These are phyloP conservation scores for Chlorencoelia australis DNA, from an alignment of 2,329 filamentous ascomycete genomes.

Conservation along the genomic window DNA sequence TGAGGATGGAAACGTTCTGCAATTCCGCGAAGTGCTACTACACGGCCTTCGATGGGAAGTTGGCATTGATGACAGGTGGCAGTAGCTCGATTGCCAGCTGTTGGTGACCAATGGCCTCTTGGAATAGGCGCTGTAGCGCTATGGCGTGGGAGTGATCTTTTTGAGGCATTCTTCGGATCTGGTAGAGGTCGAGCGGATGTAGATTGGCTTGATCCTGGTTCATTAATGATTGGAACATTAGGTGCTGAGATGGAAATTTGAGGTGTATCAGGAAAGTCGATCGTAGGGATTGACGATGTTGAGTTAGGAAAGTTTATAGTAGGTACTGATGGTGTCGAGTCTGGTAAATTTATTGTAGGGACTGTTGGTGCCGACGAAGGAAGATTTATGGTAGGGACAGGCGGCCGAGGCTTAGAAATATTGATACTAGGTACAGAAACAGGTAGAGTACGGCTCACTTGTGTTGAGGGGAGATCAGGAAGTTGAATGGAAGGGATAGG, in stretches of 20 bases:
- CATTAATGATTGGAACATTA: slow-evolving; percentile 19
- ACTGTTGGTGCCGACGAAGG: slow-evolving; percentile 23
- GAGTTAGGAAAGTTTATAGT: slow-evolving; percentile 16
- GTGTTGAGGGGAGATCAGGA: slow-evolving; percentile 35
- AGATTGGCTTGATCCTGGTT: slow-evolving; percentile 26
- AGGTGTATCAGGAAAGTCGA: slow-evolving; percentile 25
- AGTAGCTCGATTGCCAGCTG: slow-evolving; percentile 43
- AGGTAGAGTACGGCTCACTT: slow-evolving; percentile 30
- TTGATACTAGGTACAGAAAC: slow-evolving; percentile 43
- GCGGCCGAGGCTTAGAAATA: slow-evolving; percentile 30
- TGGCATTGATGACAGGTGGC: slow-evolving; percentile 78
- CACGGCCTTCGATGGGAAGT: slow-evolving; percentile 78
- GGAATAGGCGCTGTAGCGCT: slow-evolving; percentile 24
- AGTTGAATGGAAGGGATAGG: slow-evolving; percentile 30
- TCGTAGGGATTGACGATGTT: slow-evolving; percentile 21
- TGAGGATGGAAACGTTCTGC: slow-evolving; percentile 77
- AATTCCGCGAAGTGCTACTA: slow-evolving; percentile 70
- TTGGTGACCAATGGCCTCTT: slow-evolving; percentile 46
- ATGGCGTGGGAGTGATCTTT: slow-evolving; percentile 27
- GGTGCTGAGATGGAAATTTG: slow-evolving; percentile 19
- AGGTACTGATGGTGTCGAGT: slow-evolving; percentile 16
- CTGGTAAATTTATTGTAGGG: slow-evolving; percentile 25
- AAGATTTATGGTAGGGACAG: slow-evolving; percentile 26
- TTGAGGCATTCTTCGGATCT: slow-evolving; percentile 29
- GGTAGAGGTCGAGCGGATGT: slow-evolving; percentile 25